These are phyloP conservation scores for Chrysophaeum taylorii DNA, from an alignment of 352 stramenopile genomes.

Conservation along the genomic window DNA sequence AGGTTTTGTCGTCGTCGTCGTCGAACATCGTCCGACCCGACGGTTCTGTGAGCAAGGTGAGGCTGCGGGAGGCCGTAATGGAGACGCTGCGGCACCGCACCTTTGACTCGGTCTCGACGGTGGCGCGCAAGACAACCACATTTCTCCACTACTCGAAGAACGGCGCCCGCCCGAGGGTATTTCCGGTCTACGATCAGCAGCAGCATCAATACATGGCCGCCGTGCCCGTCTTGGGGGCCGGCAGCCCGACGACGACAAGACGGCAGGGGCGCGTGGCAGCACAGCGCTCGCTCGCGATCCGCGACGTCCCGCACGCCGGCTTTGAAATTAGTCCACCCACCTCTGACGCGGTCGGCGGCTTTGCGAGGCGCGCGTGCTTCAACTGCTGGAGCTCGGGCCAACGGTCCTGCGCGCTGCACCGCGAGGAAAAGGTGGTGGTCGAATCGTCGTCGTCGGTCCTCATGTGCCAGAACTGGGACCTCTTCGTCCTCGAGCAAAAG, in stretches of 20 bases:
- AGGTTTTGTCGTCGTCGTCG: too few relatives aligned
- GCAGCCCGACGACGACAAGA: not conserved
- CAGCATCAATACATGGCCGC: not conserved
- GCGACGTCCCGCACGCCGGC: not conserved
- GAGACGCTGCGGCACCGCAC: not conserved
- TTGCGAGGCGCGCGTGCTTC: constrained; percentile 51
- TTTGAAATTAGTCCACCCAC: too few relatives aligned
- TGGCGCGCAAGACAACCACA: not conserved
- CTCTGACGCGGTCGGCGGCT: not conserved
- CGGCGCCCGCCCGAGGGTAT: too few relatives aligned
- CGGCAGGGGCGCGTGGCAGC: not conserved
- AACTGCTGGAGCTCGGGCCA: constrained; percentile 81
- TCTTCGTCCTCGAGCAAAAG: constrained; percentile 68
- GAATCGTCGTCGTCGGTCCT: constrained; percentile 56
- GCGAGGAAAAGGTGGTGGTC: constrained; percentile 27
- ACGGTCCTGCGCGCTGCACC: constrained; percentile 56
- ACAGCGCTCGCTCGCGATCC: not conserved
- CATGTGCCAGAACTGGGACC: constrained; percentile 80
- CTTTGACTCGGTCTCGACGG: not conserved
- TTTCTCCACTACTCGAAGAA: not conserved
- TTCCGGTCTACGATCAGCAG: too few relatives aligned
- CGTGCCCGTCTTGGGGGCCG: not conserved
- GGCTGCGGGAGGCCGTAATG: not conserved
- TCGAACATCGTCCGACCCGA: not conserved
- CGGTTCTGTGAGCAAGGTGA: not conserved